Conservation (phyloP, 139 green algal genomes). For the Picochlorum sp. region DNA sequence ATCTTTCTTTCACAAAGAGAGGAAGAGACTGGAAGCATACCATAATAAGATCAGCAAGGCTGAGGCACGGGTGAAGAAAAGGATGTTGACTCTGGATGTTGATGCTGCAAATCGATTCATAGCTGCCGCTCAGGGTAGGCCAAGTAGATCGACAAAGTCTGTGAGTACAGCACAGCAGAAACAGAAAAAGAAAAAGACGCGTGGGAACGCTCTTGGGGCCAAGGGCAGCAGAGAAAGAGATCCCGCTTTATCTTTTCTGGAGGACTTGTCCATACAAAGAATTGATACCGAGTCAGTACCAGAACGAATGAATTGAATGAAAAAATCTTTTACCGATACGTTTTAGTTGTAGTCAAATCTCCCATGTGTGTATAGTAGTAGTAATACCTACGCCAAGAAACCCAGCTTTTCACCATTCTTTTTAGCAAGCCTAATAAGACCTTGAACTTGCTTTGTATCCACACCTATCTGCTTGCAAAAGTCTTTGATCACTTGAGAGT, state of each 20-base stretch:
- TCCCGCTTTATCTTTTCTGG: neutral
- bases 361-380: neutral
- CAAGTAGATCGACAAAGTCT: no score
- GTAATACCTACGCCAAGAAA: slow-evolving; percentile 71
- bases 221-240: neutral
- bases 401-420: slow-evolving; percentile 97
- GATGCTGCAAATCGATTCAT: slow-evolving; percentile 53
- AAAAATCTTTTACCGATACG: neutral
- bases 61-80: slow-evolving; percentile 13
- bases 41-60: slow-evolving; percentile 40
- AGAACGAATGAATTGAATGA: neutral
- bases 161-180: no score
- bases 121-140: slow-evolving; percentile 13
- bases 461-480: slow-evolving; percentile 89
- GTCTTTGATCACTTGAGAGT: slow-evolving; percentile 98
- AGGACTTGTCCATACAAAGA: no score
- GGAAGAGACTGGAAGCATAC: slow-evolving; percentile 39
- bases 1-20: slow-evolving; percentile 7
- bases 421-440: slow-evolving; percentile 92
- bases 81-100: slow-evolving; percentile 33
- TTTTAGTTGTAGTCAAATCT: slow-evolving; percentile 1
- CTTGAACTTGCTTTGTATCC: slow-evolving; percentile 86
- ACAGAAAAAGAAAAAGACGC: no score
- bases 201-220: no score
- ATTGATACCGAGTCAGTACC: neutral